These are phyloP conservation scores for Cladosporium cucumerinum DNA, from an alignment of 2,329 filamentous ascomycete species.

Conservation along the genomic window DNA sequence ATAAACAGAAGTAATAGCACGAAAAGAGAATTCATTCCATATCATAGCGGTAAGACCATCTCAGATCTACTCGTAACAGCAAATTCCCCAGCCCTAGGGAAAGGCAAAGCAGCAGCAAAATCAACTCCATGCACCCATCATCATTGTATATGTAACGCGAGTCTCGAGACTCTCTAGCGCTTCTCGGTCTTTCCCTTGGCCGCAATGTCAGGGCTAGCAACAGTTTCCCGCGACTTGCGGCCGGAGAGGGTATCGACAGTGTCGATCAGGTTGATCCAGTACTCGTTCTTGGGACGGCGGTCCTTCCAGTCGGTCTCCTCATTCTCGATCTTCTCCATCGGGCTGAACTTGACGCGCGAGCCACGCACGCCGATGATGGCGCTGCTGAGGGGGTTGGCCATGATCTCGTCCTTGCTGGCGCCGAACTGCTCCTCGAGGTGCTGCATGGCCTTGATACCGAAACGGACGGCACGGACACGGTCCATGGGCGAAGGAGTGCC, in stretches of 20 bases:
- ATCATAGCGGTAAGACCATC: constrained; percentile 5
- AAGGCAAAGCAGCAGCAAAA: not conserved
- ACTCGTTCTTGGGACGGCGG: constrained; percentile 75
- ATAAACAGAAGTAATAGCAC: not conserved
- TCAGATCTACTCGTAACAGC: constrained; percentile 1
- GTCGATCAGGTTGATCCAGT: constrained; percentile 77
- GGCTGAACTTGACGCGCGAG: constrained; percentile 80
- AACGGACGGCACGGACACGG: constrained; percentile 81
- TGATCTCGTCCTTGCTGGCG: constrained; percentile 64
- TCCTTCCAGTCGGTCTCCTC: constrained; percentile 91
- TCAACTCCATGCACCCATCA: constrained; percentile 6
- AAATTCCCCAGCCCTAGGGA: not conserved
- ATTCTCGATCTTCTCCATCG: constrained; percentile 76
- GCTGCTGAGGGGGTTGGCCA: constrained; percentile 68
- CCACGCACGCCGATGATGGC: constrained; percentile 90
- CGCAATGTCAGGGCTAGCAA: constrained; percentile 1
- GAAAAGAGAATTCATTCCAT: constrained; percentile 8
- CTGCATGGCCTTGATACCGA: constrained; percentile 92
- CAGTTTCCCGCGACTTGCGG: constrained; percentile 37
- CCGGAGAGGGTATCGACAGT: constrained; percentile 83
- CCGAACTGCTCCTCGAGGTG: constrained; percentile 77
- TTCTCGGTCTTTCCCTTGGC: constrained; percentile 4
- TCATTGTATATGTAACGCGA: not conserved
- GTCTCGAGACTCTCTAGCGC: not conserved
- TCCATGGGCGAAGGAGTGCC: constrained; percentile 95